Conservation (phyloP, 306 rosid species). For the Castanea crenata region DNA sequence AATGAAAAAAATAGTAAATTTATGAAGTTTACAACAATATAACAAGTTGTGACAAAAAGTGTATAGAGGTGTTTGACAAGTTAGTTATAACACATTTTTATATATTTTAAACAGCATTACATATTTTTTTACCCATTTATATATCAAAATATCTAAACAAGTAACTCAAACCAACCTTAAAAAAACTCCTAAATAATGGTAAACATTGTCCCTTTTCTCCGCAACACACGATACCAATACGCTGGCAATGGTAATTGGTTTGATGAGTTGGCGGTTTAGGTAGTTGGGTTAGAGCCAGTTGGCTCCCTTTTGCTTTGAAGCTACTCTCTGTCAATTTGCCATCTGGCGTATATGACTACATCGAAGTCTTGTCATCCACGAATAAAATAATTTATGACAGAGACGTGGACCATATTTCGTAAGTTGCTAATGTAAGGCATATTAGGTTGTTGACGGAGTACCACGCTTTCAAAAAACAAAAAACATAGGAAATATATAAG, state of each 20-base stretch:
- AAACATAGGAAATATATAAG: no score
- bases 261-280: neutral
- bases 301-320: constrained; percentile 12
- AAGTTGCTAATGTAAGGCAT: neutral
- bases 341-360: neutral
- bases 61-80: no score
- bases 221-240: neutral
- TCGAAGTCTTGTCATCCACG: neutral
- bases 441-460: neutral
- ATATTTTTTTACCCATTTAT: no score
- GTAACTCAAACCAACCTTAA: no score
- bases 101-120: no score
- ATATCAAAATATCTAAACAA: no score
- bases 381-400: neutral
- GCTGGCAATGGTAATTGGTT: neutral
- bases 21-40: no score
- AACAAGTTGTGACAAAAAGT: no score
- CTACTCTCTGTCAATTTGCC: constrained; percentile 9
- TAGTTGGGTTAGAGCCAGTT: neutral
- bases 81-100: no score
- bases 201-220: no score
- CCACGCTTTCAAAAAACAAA: no score
- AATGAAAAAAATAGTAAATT: fast-evolving
- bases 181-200: no score
- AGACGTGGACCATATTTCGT: neutral